These are phyloP conservation scores for Kwoniella europaea DNA, from an alignment of 768 basidiomycete species.

Conservation along the genomic window DNA sequence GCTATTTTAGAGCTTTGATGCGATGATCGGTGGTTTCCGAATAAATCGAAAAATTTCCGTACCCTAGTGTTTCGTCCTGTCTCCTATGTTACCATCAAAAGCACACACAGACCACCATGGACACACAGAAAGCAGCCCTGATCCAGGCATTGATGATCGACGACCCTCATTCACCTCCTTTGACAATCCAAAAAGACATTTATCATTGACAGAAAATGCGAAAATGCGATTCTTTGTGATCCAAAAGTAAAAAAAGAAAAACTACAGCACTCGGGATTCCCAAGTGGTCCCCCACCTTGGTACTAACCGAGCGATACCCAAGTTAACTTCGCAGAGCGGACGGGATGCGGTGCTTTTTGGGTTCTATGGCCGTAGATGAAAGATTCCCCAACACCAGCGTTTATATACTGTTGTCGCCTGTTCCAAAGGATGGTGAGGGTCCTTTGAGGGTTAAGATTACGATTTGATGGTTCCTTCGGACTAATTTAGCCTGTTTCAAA, in stretches of 20 bases:
- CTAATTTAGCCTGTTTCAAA: too few relatives aligned
- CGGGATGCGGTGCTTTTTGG: not conserved
- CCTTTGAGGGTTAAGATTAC: too few relatives aligned
- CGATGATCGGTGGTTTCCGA: too few relatives aligned
- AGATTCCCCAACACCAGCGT: not conserved
- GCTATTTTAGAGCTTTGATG: too few relatives aligned
- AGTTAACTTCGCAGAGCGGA: not conserved
- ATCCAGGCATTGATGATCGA: not conserved
- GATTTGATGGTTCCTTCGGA: too few relatives aligned
- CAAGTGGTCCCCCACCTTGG: slow-evolving; percentile 1
- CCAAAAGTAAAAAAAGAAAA: too few relatives aligned
- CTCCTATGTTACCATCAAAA: not conserved
- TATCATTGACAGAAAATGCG: too few relatives aligned
- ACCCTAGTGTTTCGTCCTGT: not conserved
- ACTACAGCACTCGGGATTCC: not conserved
- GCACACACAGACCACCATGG: not conserved
- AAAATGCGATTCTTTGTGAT: too few relatives aligned
- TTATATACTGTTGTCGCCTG: not conserved
- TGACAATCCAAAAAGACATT: not conserved
- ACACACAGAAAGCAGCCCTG: not conserved
- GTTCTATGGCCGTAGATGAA: not conserved
- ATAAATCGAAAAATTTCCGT: not conserved
- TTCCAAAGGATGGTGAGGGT: not conserved
- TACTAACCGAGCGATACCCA: slow-evolving; percentile 1
- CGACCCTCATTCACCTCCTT: not conserved